Evolutionary conservation across 495 filamentous ascomycete species (phyloP).

Genomic region (Hyaloscypha finlandica): DNA sequence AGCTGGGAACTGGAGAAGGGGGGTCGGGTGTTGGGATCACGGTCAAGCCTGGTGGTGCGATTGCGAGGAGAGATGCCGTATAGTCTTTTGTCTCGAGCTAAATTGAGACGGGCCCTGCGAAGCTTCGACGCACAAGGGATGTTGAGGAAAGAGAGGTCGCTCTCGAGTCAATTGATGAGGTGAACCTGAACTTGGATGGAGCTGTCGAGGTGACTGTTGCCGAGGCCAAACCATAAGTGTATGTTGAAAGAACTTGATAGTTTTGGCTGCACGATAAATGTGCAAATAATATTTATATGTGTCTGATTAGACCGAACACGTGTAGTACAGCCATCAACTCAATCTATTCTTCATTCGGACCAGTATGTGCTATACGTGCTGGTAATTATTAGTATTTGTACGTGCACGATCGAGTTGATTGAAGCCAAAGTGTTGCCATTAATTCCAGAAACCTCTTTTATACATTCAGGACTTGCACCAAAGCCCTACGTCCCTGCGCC

Average conservation of each 20-base stretch:
- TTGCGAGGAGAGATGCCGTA: conserved; percentile 5
- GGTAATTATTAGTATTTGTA: no score
- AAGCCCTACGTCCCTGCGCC: no score
- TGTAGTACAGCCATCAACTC: no score
- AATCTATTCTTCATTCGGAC: no score
- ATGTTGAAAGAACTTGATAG: not conserved
- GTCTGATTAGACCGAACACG: no score
- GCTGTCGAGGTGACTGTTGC: conserved; percentile 5
- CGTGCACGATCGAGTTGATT: no score
- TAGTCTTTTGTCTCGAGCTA: not conserved
- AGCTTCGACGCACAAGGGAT: conserved; percentile 1
- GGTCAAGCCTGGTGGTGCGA: conserved; percentile 34
- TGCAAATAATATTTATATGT: no score
- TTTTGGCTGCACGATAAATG: not conserved
- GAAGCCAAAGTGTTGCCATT: no score
- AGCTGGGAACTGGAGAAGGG: conserved; percentile 50
- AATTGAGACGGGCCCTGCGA: not conserved
- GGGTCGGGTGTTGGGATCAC: conserved; percentile 52
- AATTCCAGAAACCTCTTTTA: conserved; percentile 44
- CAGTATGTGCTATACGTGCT: no score
- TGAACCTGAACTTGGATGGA: conserved; percentile 12
- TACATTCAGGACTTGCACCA: conserved; percentile 34
- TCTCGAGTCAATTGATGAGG: not conserved
- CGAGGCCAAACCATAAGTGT: conserved; percentile 1
- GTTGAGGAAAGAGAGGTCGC: not conserved